Conservation (phyloP, 2,329 filamentous ascomycete genomes). For the Aspergillus sp. region DNA sequence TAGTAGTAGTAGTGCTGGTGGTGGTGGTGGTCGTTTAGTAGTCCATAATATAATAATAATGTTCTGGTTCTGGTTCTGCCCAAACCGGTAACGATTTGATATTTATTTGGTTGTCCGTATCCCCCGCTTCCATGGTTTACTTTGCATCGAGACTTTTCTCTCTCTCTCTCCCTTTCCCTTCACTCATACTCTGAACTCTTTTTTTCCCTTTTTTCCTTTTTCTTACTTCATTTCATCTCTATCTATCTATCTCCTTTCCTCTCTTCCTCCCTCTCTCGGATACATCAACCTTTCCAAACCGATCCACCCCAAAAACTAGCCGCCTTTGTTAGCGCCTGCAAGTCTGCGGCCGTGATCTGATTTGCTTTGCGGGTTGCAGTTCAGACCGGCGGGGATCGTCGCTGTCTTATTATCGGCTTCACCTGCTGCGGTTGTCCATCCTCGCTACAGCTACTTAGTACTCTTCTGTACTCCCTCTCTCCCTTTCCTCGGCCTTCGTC, state of each 20-base stretch:
- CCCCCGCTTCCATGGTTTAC: conserved; percentile 1
- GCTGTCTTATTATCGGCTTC: not conserved
- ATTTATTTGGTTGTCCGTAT: not conserved
- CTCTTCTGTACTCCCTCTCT: not conserved
- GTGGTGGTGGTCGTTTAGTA: no score
- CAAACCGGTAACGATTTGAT: not conserved
- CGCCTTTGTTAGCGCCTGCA: conserved; percentile 1
- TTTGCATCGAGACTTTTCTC: not conserved
- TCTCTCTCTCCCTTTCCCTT: not conserved
- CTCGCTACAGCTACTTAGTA: not conserved
- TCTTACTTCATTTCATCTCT: conserved; percentile 9
- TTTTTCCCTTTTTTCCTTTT: conserved; percentile 11
- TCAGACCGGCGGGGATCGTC: not conserved
- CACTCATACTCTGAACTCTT: conserved; percentile 21
- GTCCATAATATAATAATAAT: no score
- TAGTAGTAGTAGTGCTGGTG: no score
- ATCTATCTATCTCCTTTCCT: not conserved
- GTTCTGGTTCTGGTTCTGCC: not conserved
- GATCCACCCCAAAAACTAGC: not conserved
- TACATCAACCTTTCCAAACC: not conserved
- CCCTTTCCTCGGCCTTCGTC: not conserved
- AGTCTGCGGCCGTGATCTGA: not conserved
- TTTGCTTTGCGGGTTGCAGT: not conserved
- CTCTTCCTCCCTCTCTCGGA: not conserved
- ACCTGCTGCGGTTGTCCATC: not conserved